phyloP scores from a whole-genome alignment of 257 asterid species.

The Solanum lycopersicoides region DNA sequence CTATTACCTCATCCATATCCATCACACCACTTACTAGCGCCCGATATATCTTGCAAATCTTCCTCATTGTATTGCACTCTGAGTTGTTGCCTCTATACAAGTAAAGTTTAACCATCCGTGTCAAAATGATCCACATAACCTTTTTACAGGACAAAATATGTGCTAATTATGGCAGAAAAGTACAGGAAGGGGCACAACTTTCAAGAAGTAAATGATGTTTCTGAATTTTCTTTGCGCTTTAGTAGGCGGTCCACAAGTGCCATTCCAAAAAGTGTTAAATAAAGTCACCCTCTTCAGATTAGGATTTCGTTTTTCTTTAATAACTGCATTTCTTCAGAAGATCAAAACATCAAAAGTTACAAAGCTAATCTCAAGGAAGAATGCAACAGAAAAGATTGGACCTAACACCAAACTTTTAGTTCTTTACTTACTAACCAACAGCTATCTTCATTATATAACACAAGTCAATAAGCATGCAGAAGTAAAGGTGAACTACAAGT shows the following conservation, averaged over 20 bases:
- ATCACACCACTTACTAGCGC: conserved; percentile 77
- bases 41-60: conserved; percentile 69
- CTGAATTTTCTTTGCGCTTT: not conserved
- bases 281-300: not conserved
- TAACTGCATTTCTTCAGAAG: not conserved
- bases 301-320: not conserved
- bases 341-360: not conserved
- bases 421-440: not conserved
- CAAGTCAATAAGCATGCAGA: not conserved
- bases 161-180: not conserved
- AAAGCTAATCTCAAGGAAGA: not conserved
- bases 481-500: not conserved
- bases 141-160: not conserved
- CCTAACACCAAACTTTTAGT: not conserved
- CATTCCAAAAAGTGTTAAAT: not conserved
- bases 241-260: not conserved
- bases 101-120: not conserved
- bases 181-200: not conserved
- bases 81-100: conserved; percentile 30
- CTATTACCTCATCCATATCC: conserved; percentile 52
- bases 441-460: not conserved
- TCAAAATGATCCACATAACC: not conserved
- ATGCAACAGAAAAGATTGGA: not conserved
- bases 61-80: conserved; percentile 35
- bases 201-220: not conserved